A percentile compares a stretch with the other conserved stretches of the same genome.
Evolutionary conservation across 495 filamentous ascomycete genomes (phyloP).

Genomic region (Stereocaulon alpinum): DNA sequence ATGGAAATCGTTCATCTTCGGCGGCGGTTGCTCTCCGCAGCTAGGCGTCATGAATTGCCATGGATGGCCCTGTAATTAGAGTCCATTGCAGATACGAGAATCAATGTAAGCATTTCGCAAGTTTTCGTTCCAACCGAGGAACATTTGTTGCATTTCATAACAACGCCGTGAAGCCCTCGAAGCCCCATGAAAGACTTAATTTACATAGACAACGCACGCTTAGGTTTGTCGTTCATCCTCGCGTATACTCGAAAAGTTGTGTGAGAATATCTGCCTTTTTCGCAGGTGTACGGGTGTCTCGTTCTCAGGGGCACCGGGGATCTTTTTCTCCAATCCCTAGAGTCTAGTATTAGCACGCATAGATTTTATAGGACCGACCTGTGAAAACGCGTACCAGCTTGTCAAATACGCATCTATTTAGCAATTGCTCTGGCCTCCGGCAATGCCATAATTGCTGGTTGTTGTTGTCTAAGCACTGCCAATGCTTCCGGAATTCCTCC

Average conservation of each 20-base stretch:
- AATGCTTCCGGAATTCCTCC: constrained; percentile 80
- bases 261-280: constrained; percentile 57
- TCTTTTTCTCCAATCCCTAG: constrained; percentile 80
- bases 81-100: neutral
- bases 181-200: neutral
- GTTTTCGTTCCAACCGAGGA: neutral
- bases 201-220: neutral
- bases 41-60: constrained; percentile 2
- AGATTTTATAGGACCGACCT: neutral
- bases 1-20: neutral
- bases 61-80: neutral
- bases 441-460: constrained; percentile 96
- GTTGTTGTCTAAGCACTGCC: constrained; percentile 91
- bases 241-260: constrained; percentile 11
- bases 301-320: constrained; percentile 72
- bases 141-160: neutral
- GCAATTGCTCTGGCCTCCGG: constrained; percentile 59
- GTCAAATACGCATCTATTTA: constrained; percentile 90
- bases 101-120: neutral
- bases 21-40: neutral
- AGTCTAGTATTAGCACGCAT: neutral
- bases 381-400: constrained; percentile 60
- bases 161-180: neutral
- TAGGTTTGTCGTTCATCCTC: neutral
- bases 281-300: constrained; percentile 75